Base-by-base conservation (phyloP, 345 rosid species). In the Erucastrum elatum region DNA sequence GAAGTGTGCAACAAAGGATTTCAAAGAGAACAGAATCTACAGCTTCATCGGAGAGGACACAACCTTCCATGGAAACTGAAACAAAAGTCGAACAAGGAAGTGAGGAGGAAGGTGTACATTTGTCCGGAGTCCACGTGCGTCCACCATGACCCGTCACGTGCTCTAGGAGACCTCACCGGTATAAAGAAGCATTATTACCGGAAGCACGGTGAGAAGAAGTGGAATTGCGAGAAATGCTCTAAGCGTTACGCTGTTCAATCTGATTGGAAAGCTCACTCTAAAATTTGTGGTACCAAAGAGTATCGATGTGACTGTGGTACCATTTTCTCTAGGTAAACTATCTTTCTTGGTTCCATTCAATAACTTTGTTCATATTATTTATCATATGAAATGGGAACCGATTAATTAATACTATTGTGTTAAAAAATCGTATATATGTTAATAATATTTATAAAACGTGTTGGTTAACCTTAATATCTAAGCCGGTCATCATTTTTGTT, bases 1-100 rank as follows among this genome's bases (percentile, higher is more conserved):
- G 96, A 89, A 83, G 96, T 90, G 33, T 90, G 96, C 88, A 89
- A 89, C 80, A 90, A 89, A 84, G 96, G 96, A 63, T 90, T 90
- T 63, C 93, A 87, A 79, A 87, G 96, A 73, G 96, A 89, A 80
- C 96, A 90, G 62, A 90, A 90, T 74, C 82, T 90, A 51, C 96
- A 90, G 78, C 96, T 90, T 13, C 96, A 90, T 82, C 79, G 96
- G 82, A 89, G 93, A 79, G 93, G 93, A 86, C 96, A 91, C 81
- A 91, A 89, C 74, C 83, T 91, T 67, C 93, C 96, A 72, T 91
- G 93, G 91, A 91, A 88, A 81, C 86, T 91, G 39, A 91, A 77
- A 70, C 93, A 89, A 85, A 91, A 89, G 84, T 87, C 84, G 2
- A 87, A 84, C 84, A 87, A 86, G 81, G 93, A 91, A 68, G 96